These are phyloP conservation scores for Dalbergia oliveri DNA, from an alignment of 306 rosid genomes.

Conservation along the genomic window DNA sequence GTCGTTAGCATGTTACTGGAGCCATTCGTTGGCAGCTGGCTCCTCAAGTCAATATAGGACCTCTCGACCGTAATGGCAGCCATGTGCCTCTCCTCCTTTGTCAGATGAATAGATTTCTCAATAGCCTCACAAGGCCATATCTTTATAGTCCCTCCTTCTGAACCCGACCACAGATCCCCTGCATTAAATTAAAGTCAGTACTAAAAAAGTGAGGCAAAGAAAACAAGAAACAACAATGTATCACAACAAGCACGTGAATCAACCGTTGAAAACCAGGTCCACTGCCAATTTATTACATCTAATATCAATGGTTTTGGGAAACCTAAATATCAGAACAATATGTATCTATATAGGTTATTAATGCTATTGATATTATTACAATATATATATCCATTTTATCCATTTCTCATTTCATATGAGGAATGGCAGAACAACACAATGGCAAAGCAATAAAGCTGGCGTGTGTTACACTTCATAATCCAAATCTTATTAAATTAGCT, in stretches of 20 bases:
- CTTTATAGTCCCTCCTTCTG: conserved; percentile 84
- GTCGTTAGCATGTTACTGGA: conserved; percentile 69
- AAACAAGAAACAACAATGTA: conserved; percentile 42
- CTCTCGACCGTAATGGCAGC: conserved; percentile 79
- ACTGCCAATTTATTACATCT: conserved; percentile 13
- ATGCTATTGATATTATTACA: not conserved
- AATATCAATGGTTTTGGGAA: not conserved
- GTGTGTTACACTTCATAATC: too few species aligned
- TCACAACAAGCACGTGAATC: conserved; percentile 36
- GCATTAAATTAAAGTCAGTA: conserved; percentile 30
- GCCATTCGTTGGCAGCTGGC: conserved; percentile 72
- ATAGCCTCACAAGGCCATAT: conserved; percentile 96
- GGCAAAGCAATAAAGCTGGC: not conserved
- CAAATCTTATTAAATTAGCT: too few species aligned
- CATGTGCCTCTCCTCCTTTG: conserved; percentile 68
- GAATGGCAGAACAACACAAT: not conserved
- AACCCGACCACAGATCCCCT: conserved; percentile 99
- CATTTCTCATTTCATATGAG: not conserved
- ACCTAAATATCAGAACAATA: conserved; percentile 3
- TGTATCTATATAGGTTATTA: not conserved
- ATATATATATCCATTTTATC: not conserved
- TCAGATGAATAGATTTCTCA: conserved; percentile 72
- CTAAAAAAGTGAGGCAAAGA: conserved; percentile 13
- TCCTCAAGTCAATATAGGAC: conserved; percentile 90
- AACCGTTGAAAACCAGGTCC: conserved; percentile 18